Evolutionary conservation across 352 stramenopile species (phyloP).

Genomic region (Pythium monospermum): DNA sequence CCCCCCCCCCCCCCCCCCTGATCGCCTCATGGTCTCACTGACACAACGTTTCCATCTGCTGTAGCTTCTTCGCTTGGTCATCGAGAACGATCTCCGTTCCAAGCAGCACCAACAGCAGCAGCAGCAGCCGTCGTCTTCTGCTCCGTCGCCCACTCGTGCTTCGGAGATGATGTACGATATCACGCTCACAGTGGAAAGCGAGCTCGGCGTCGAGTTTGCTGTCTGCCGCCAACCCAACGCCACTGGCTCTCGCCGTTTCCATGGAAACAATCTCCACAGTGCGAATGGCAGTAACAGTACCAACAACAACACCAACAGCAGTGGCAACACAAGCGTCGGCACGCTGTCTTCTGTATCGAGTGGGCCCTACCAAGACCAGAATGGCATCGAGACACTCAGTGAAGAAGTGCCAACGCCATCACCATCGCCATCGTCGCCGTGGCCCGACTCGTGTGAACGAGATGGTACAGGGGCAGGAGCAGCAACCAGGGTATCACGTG

Average conservation of each 20-base stretch:
- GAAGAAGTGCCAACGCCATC: constrained; percentile 11
- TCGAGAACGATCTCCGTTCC: constrained; percentile 53
- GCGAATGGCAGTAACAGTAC: neutral
- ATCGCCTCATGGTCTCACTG: neutral
- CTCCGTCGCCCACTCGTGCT: no score
- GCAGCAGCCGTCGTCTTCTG: no score
- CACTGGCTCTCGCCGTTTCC: neutral
- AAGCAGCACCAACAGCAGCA: constrained; percentile 20
- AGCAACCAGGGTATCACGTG: no score
- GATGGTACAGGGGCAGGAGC: no score
- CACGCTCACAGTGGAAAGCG: constrained; percentile 40
- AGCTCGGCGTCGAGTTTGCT: constrained; percentile 51
- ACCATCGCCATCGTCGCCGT: no score
- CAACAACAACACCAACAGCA: neutral
- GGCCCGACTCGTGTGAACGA: no score
- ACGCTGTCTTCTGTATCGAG: constrained; percentile 16
- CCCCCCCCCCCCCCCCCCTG: neutral
- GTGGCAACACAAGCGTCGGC: neutral
- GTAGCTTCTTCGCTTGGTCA: constrained; percentile 54
- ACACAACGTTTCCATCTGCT: neutral
- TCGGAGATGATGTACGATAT: constrained; percentile 71
- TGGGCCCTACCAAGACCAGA: constrained; percentile 1
- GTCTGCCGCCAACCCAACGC: constrained; percentile 51
- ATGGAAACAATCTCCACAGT: neutral
- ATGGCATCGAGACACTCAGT: constrained; percentile 8